Evolutionary conservation across 768 basidiomycete species (phyloP).

Genomic region (Amanita brunnescens): DNA sequence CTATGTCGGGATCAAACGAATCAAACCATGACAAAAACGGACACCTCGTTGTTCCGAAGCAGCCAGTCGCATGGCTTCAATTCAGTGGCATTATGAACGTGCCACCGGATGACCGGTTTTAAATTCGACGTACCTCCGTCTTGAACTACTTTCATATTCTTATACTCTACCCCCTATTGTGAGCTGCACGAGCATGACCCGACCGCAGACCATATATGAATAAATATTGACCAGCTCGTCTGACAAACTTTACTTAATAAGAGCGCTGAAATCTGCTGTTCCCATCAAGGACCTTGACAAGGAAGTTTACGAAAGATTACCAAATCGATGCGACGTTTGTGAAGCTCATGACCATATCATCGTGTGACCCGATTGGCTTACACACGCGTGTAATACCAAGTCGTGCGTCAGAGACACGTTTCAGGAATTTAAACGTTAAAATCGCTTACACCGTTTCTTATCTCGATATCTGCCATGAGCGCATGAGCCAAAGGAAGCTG

Average conservation of each 20-base stretch:
- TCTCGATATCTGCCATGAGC: slow-evolving; percentile 5
- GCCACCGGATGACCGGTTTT: not conserved
- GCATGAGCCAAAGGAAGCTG: not conserved
- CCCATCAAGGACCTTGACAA: not conserved
- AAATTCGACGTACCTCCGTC: not conserved
- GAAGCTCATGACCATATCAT: not conserved
- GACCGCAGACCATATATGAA: not conserved
- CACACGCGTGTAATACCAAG: not conserved
- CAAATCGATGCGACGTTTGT: not conserved
- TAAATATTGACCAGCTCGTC: not conserved
- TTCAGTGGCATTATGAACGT: not conserved
- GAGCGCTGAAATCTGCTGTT: not conserved
- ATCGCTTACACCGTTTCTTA: not conserved
- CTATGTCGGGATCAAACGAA: not conserved
- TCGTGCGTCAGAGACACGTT: not conserved
- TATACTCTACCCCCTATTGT: too few species aligned
- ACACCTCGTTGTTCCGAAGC: slow-evolving; percentile 1
- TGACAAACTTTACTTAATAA: not conserved
- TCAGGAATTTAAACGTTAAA: slow-evolving; percentile 3
- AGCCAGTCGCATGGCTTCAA: not conserved
- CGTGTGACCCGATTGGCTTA: slow-evolving; percentile 6
- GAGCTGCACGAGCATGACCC: too few species aligned
- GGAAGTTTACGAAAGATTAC: not conserved
- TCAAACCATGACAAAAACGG: not conserved
- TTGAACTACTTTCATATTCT: too few species aligned